These are phyloP conservation scores for Bremia lactucae DNA, from an alignment of 352 stramenopile species.

Conservation along the genomic window DNA sequence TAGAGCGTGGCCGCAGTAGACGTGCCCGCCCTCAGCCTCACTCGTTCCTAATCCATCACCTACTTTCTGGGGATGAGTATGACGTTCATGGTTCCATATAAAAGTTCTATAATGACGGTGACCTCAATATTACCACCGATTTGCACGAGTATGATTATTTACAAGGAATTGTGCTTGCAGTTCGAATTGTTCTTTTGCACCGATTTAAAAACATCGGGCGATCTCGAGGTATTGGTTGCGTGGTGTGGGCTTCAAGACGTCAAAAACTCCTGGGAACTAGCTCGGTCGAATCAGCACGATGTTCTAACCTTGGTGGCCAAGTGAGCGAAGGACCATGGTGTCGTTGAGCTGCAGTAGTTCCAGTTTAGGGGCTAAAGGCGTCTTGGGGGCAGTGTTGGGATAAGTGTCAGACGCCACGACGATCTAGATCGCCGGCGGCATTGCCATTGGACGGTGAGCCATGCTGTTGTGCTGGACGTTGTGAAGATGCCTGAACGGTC, in stretches of 20 bases:
- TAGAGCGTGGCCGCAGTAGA: too few relatives aligned
- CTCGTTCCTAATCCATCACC: too few relatives aligned
- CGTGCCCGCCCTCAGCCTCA: too few relatives aligned
- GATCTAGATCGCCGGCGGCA: too few relatives aligned
- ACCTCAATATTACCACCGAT: background rate
- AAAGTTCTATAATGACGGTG: background rate
- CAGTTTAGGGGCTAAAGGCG: too few relatives aligned
- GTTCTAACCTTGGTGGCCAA: constrained; percentile 1
- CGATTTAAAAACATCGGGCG: background rate
- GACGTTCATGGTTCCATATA: background rate
- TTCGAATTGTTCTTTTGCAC: background rate
- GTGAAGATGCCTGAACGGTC: too few relatives aligned
- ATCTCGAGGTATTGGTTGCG: background rate
- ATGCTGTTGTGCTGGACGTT: too few relatives aligned
- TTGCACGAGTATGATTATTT: background rate
- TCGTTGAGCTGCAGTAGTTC: background rate
- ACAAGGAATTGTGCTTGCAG: background rate
- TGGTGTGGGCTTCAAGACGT: background rate
- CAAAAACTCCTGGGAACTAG: background rate
- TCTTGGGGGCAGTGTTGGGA: too few relatives aligned
- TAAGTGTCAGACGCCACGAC: too few relatives aligned
- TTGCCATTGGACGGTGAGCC: too few relatives aligned
- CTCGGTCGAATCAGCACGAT: background rate
- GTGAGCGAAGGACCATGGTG: background rate
- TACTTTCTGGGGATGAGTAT: constrained; percentile 4